Base-by-base conservation (phyloP, 1,139 yeast species). In the Ogataea hybrid region DNA sequence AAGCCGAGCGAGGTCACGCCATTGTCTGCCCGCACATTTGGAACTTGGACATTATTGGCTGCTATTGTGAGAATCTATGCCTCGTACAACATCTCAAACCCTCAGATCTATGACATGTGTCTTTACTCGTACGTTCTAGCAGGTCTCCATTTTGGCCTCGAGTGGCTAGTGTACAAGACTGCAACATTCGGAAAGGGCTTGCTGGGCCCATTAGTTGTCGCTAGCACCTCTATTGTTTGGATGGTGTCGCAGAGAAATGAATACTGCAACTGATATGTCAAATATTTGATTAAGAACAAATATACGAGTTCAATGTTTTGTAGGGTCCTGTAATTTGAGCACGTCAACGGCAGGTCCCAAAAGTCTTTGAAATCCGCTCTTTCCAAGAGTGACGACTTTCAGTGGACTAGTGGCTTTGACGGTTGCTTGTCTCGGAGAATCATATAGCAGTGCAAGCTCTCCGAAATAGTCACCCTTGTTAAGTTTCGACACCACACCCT, bases 31-130 rank as follows among this genome's bases (percentile, higher is more conserved):
- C 77, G 98, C 57, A 92, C 98, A 0, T 92, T 92, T 64, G 98
- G 98, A 23, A 92, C 98, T 1, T 92, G 98, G 98, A 92, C 98
- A 0, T 71, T 90, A 40, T 75, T 90, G 52, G 83, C 97, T 1
- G 79, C 96, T 2, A 71, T 92, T 32, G 81, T 92, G 38, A 79
- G 98, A 61, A 73, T 83, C 52, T 89, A 86, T 61, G 96, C 96
- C 36, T 95, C 98, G 6, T 84, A 83, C 64, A 71, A 85, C 61
- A 68, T 86, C 49, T 67, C 69, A 44, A 79, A 82, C 55, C 79
- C 80, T 21, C 84, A 81, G 47, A 77, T 89, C 41, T 92, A 79
- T 63, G 81, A 86, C 55, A 71, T 92, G 54, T 84, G 94, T 23
- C 75, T 87, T 58, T 83, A 85, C 65, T 81, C 95, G n/a, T 92